Percentiles rank a stretch among this genome's conserved stretches.
Conservation (phyloP, 1,139 yeast genomes). For the Groenewaldozyma sp. region DNA sequence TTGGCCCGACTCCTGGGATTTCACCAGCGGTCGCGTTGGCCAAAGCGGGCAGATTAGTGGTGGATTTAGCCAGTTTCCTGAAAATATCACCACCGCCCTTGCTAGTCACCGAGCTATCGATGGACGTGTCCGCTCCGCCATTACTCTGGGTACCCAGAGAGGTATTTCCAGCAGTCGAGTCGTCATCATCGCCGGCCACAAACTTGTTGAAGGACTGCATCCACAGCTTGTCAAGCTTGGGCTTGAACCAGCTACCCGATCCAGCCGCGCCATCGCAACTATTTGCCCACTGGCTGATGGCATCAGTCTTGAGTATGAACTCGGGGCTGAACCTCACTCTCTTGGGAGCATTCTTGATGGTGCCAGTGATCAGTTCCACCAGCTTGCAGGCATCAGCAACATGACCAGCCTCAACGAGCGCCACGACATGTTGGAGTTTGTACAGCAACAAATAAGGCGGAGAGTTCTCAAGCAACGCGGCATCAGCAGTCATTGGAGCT, state of each 20-base stretch:
- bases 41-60: not conserved
- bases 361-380: slow-evolving; percentile 42
- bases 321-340: slow-evolving; percentile 34
- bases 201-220: slow-evolving; percentile 74
- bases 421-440: slow-evolving; percentile 54
- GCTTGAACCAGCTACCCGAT: slow-evolving; percentile 57
- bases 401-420: slow-evolving; percentile 55
- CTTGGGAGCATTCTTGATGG: slow-evolving; percentile 33
- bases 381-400: slow-evolving; percentile 50
- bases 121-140: slow-evolving; percentile 21
- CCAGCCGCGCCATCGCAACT: slow-evolving; percentile 32
- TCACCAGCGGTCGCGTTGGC: not conserved
- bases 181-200: slow-evolving; percentile 75
- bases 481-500: slow-evolving; percentile 7
- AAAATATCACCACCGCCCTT: slow-evolving; percentile 10
- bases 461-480: slow-evolving; percentile 19
- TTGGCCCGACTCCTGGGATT: not conserved
- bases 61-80: slow-evolving; percentile 8
- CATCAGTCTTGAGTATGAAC: slow-evolving; percentile 33
- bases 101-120: slow-evolving; percentile 3
- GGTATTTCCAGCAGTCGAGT: slow-evolving; percentile 20
- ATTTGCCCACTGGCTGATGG: slow-evolving; percentile 19
- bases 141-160: slow-evolving; percentile 57
- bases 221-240: slow-evolving; percentile 70
- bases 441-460: slow-evolving; percentile 46